Base-by-base conservation (phyloP, 352 stramenopile species). In the Phytopythium sindhum region DNA sequence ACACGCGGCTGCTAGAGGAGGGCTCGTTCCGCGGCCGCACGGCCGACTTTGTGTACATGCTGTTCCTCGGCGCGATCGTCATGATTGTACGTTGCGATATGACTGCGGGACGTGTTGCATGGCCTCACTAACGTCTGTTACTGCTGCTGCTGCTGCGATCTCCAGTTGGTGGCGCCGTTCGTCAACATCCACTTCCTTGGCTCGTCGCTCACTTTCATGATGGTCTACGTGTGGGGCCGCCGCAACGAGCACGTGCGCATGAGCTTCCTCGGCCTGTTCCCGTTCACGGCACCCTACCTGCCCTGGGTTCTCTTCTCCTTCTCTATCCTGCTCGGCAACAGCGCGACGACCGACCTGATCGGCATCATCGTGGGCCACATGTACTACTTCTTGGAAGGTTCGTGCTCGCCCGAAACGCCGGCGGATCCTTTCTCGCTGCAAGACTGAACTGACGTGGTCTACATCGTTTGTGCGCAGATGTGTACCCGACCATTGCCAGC, bases 131-230 rank as follows among this genome's bases (percentile, higher is more conserved):
- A 48, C 45, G 5, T 2, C n/a, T n/a, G n/a, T n/a, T 35, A 12
- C 19, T 19, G 21, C 42, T 41, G 58, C 19, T 56, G 8, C 17
- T 59, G 48, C 37, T 61, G 21, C 19, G 29, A 57, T 52, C 23
- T 44, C 59, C 31, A 97, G 88, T 72, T 95, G n/a, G 82, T 98
- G 14, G 97, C 97, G 45, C 95, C 97, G 15, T 99, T 98, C 67
- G 84, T 99, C 23, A 96, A 86, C 68, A 97, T 99, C 42, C 94
- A 98, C 63, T 99, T 99, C 76, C 80, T 99, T 11, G 97, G 97
- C 21, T 98, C 90, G 67, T 98, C 97, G 19, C 80, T 99, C 28
- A 98, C 97, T n/a, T 99, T 99, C 72, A 99, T 99, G 97, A 99
- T 99, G 97, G 90, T 99, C 7, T 99, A 99, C 78, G 78, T 99